phyloP scores from a whole-genome alignment of 2,329 filamentous ascomycete genomes.

The Aureobasidium leucospermi region DNA sequence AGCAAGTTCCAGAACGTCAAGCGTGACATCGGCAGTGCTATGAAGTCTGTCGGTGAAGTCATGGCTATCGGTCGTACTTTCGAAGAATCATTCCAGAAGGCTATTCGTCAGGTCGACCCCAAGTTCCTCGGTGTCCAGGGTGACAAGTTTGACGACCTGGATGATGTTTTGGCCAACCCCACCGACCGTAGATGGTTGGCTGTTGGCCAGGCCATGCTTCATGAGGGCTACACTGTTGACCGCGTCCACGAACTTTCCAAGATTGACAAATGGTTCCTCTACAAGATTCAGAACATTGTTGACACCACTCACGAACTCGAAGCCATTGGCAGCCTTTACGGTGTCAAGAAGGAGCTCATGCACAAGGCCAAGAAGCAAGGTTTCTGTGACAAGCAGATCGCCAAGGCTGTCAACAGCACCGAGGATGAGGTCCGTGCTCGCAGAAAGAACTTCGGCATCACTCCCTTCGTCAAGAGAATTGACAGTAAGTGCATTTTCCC shows the following conservation, averaged over 20 bases:
- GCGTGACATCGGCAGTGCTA: slow-evolving; percentile 91
- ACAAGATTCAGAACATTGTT: slow-evolving; percentile 97
- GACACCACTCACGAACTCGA: slow-evolving; percentile 82
- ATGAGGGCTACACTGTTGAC: slow-evolving; percentile 92
- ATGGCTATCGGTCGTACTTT: slow-evolving; percentile 99
- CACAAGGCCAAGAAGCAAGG: slow-evolving; percentile 93
- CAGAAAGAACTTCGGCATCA: slow-evolving; percentile 79
- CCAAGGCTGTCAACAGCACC: slow-evolving; percentile 70
- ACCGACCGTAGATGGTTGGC: slow-evolving; percentile 96
- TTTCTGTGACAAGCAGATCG: slow-evolving; percentile 95
- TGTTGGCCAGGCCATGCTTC: slow-evolving; percentile 94
- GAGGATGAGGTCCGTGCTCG: slow-evolving; percentile 85
- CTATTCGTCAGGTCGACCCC: slow-evolving; percentile 93
- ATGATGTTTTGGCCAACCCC: slow-evolving; percentile 82
- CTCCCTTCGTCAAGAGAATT: slow-evolving; percentile 96
- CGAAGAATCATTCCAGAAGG: slow-evolving; percentile 98
- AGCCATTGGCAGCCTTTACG: slow-evolving; percentile 72
- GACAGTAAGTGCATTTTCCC: slow-evolving; percentile 52
- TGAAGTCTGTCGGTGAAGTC: slow-evolving; percentile 98
- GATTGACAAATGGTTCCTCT: slow-evolving; percentile 98
- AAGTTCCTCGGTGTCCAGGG: slow-evolving; percentile 89
- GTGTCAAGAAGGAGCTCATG: slow-evolving; percentile 80
- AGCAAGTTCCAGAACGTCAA: slow-evolving; percentile 99
- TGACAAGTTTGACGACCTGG: slow-evolving; percentile 87
- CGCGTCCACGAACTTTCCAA: slow-evolving; percentile 88